Evolutionary conservation across 176 grass and related monocot species (phyloP).

Genomic region (Bromus sterilis): DNA sequence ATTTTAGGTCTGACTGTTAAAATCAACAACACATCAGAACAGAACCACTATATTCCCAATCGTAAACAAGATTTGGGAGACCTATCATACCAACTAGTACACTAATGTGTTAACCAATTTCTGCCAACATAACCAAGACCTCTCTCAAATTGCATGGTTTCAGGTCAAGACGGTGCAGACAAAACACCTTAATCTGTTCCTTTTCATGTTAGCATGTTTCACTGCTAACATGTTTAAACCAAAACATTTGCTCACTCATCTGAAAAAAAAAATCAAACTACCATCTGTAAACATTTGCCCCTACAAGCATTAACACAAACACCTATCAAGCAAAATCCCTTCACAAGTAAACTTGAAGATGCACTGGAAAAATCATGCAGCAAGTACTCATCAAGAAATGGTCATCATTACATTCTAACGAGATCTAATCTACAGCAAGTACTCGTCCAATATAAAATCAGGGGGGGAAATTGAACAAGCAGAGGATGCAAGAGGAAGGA

Average conservation of each 20-base stretch:
- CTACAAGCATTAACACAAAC: background rate
- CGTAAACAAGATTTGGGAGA: background rate
- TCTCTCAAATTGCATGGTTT: background rate
- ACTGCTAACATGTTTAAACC: background rate
- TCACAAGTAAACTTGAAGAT: background rate
- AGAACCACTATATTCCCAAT: background rate
- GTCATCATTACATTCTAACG: too few species aligned
- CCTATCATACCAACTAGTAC: background rate
- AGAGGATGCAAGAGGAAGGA: background rate
- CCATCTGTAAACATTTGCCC: background rate
- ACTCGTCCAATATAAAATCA: background rate
- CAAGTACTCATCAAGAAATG: too few species aligned
- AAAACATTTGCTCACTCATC: background rate
- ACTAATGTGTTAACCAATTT: background rate
- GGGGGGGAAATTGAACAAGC: background rate
- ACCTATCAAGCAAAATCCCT: background rate
- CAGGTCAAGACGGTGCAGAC: background rate
- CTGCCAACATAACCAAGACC: background rate
- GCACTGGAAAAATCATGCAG: background rate
- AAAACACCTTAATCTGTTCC: background rate
- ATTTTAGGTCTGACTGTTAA: background rate
- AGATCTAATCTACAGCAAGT: too few species aligned
- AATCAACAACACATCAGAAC: background rate
- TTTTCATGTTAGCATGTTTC: background rate
- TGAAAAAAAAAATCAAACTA: background rate